Evolutionary conservation across 805 yeast species (phyloP).

Genomic region (Candida insectorum): DNA sequence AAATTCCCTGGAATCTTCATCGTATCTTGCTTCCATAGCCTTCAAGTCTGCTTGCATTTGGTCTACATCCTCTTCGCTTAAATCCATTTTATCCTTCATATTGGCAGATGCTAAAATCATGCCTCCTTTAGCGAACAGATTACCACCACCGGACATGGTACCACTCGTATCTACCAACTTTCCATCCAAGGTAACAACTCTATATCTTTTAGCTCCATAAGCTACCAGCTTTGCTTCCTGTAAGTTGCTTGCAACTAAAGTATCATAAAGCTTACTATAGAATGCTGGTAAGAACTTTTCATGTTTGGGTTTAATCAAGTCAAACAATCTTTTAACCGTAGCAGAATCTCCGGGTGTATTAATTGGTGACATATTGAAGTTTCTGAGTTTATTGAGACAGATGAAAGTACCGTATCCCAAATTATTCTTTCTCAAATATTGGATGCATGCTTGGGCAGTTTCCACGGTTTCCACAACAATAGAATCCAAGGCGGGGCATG

Average conservation of each 20-base stretch:
- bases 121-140: conserved; percentile 62
- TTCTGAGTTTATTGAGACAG: conserved; percentile 68
- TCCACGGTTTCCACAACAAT: conserved; percentile 83
- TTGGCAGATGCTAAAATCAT: conserved; percentile 55
- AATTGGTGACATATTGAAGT: conserved; percentile 54
- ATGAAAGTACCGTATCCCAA: conserved; percentile 90
- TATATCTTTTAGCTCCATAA: conserved; percentile 71
- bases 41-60: conserved; percentile 50
- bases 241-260: conserved; percentile 78
- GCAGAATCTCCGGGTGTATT: conserved; percentile 63
- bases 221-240: conserved; percentile 86
- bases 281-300: conserved; percentile 80
- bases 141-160: conserved; percentile 96
- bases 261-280: conserved; percentile 80
- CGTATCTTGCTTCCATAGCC: conserved; percentile 52
- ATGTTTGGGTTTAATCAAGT: conserved; percentile 67
- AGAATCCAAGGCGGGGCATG: conserved; percentile 86
- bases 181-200: conserved; percentile 93
- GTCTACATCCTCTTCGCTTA: conserved; percentile 55
- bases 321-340: conserved; percentile 77
- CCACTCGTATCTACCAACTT: conserved; percentile 90
- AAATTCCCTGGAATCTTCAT: conserved; percentile 46
- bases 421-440: conserved; percentile 73
- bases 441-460: conserved; percentile 62
- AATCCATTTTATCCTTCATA: conserved; percentile 22